phyloP scores from a whole-genome alignment of 352 stramenopile species.

The Phytophthora multivora region DNA sequence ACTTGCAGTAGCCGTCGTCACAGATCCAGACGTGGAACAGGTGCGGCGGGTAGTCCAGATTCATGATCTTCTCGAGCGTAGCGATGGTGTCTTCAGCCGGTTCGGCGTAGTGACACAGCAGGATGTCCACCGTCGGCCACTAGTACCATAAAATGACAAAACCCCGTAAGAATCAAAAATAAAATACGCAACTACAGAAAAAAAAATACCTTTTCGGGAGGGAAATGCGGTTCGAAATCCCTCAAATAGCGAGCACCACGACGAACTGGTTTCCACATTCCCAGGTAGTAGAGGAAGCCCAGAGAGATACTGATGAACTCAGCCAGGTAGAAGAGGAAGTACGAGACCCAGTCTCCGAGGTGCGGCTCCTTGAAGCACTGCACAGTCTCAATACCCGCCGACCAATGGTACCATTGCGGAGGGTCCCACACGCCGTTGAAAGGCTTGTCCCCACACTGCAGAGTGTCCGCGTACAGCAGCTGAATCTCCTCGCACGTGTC shows the following conservation, averaged over 20 bases:
- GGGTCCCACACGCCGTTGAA: conserved; percentile 81
- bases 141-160: conserved; percentile 10
- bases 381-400: conserved; percentile 58
- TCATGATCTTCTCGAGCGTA: conserved; percentile 78
- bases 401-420: conserved; percentile 70
- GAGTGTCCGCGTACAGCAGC: conserved; percentile 44
- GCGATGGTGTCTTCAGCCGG: conserved; percentile 78
- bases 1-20: conserved; percentile 77
- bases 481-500: conserved; percentile 63
- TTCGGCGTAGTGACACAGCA: conserved; percentile 80
- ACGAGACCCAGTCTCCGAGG: conserved; percentile 69
- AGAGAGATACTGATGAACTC: conserved; percentile 79
- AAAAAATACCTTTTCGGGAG: conserved; percentile 45
- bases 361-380: conserved; percentile 67
- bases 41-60: conserved; percentile 73
- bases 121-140: conserved; percentile 82
- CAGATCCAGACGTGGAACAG: conserved; percentile 78
- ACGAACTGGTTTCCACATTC: conserved; percentile 82
- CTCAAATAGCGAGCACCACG: conserved; percentile 67
- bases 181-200: background rate
- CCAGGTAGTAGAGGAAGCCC: conserved; percentile 74
- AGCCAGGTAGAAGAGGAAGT: conserved; percentile 74
- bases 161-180: background rate
- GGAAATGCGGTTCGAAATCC: conserved; percentile 76
- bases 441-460: conserved; percentile 58